A percentile compares a stretch with the other conserved stretches of the same genome.
Conservation (phyloP, 2,329 filamentous ascomycete genomes). For the Phaeosphaeriaceae sp. region DNA sequence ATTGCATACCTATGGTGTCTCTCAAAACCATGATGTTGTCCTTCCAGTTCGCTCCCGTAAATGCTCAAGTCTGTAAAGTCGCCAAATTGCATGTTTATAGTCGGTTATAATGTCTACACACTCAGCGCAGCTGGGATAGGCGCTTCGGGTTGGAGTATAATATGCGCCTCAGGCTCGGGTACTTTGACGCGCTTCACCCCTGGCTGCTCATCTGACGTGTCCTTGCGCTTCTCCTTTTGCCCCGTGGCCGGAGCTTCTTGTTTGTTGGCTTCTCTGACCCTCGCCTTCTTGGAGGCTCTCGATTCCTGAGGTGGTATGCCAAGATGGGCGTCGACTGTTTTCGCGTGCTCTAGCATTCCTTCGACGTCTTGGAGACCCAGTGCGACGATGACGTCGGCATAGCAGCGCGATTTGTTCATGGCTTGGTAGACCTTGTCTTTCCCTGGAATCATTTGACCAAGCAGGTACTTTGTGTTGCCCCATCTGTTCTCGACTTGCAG, state of each 20-base stretch:
- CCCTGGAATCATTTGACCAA: slow-evolving; percentile 85
- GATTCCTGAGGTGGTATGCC: slow-evolving; percentile 63
- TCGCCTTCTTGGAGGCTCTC: slow-evolving; percentile 55
- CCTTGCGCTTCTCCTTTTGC: slow-evolving; percentile 29
- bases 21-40: background rate
- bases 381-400: slow-evolving; percentile 70
- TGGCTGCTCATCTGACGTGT: slow-evolving; percentile 18
- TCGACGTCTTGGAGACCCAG: slow-evolving; percentile 71
- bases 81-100: background rate
- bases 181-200: slow-evolving; percentile 38
- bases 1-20: background rate
- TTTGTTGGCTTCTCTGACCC: slow-evolving; percentile 37
- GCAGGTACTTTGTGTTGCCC: slow-evolving; percentile 91
- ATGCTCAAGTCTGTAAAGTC: slow-evolving; percentile 6
- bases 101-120: slow-evolving; percentile 2
- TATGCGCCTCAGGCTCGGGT: slow-evolving; percentile 16
- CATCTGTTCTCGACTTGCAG: slow-evolving; percentile 85
- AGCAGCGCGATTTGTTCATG: slow-evolving; percentile 72
- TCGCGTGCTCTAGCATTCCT: slow-evolving; percentile 69
- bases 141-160: background rate
- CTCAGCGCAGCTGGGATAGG: slow-evolving; percentile 10
- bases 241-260: slow-evolving; percentile 15
- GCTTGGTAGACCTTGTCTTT: slow-evolving; percentile 70
- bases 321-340: slow-evolving; percentile 68
- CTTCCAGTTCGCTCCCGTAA: background rate